Base-by-base conservation (phyloP, 1,284 basidiomycete genomes). In the Tilletiaria anomala region DNA sequence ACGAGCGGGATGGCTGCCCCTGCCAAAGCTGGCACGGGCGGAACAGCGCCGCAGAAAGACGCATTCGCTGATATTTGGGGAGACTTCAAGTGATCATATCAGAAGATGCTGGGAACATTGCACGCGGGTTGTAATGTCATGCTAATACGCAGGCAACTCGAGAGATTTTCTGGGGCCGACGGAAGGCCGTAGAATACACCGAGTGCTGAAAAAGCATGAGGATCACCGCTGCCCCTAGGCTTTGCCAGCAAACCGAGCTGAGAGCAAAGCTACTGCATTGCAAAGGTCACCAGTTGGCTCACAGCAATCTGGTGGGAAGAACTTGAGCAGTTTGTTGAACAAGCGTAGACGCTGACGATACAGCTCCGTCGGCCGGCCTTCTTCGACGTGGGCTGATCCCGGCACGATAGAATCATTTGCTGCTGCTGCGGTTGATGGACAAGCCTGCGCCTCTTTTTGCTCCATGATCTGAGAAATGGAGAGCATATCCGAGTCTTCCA, bases 11-110 rank as follows among this genome's bases (percentile, higher is more conserved):
- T n/a, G 29, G 18, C 5, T 34, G 33, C 41, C 3, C 32, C 24
- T 6, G 5, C 42, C 11, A 23, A 29, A 3, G 12, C 29, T 32
- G 10, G 43, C 5, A n/a, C 43, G 10, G 21, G 32, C 6, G 37
- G 37, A 17, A 20, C 38, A 16, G 32, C 42, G 29, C 22, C 32
- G 12, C 55, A 57, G 37, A 46, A 57, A n/a, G 61, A 61, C 36
- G 60, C 56, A 0, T 64, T 64, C 38, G 56, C 62, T n/a, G 58
- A 65, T 42, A 63, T 65, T 37, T 65, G 62, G 62, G 60, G 58
- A 32, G 61, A 64, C 26, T 64, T 61, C 48, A 59, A 57, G 48
- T 61, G 47, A 44, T n/a, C n/a, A n/a, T n/a, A n/a, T n/a, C n/a
- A n/a, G n/a, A n/a, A n/a, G n/a, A n/a, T n/a, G n/a, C n/a, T n/a